Base-by-base conservation (phyloP, 208 protist genomes). In the Trypanosoma theileri region DNA sequence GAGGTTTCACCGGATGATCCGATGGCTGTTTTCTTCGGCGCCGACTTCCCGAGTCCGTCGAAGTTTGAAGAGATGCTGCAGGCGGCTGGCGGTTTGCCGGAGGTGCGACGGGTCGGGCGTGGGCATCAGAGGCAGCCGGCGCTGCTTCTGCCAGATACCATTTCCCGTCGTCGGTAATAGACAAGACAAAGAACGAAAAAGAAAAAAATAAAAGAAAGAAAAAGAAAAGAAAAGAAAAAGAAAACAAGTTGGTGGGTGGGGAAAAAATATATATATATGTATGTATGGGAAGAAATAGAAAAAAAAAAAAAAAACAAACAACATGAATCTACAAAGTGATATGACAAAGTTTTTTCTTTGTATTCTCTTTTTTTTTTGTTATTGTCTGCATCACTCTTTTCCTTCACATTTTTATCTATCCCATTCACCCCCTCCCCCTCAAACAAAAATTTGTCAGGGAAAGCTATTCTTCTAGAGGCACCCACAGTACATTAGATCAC, bases 1-100 rank as follows among this genome's bases (percentile, higher is more conserved):
- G 41, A 24, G 42, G 7, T 42, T 68, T 48, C 59, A 9, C 12
- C 73, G 3, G 79, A 79, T 62, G 86, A 95, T 64, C 89, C 89
- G 44, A 93, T 95, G 89, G 82, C 84, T 13, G 83, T 95, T 28
- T 93, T 95, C 66, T 92, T 91, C 58, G 73, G 88, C 42, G 89
- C 85, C 4, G 85, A 80, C 46, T 95, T 95, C 60, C 86, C 86
- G 7, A 93, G 86, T 51, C 89, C 89, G 0, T 89, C 82, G 17
- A 91, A 95, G 83, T 95, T 95, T 66, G 86, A 95, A 16, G 85
- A 91, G 53, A 91, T 95, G 86, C 82, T 95, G 80, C 65, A 79
- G 73, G 82, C 87, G 53, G 81, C 89, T 0, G 89, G 89, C n/a
- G 84, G 84, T 6, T 31, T 92, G 19, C 76, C 82, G 19, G 81